Conservation (phyloP, 23 red algal species). For the Gracilaria domingensis region DNA sequence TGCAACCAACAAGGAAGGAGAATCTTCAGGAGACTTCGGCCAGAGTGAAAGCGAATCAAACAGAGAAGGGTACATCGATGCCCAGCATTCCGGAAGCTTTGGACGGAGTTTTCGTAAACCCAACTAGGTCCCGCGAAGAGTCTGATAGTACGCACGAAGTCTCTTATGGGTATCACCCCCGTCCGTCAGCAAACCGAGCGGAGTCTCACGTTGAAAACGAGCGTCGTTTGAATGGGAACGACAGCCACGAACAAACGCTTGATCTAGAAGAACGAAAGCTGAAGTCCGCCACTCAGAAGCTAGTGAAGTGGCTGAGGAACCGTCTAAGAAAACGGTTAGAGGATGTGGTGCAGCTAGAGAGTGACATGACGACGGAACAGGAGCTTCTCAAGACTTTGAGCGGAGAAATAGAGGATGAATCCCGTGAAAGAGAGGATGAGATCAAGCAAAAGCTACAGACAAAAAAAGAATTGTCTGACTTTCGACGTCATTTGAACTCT, state of each 20-base stretch:
- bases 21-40: neutral
- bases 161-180: neutral
- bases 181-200: neutral
- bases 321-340: conserved; percentile 59
- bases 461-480: conserved; percentile 52
- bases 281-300: conserved; percentile 34
- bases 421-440: conserved; percentile 38
- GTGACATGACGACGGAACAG: conserved; percentile 44
- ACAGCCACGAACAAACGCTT: neutral
- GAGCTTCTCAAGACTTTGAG: conserved; percentile 52
- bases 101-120: neutral
- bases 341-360: conserved; percentile 54
- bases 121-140: neutral
- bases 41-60: neutral
- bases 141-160: neutral
- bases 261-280: conserved; percentile 64
- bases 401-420: conserved; percentile 17
- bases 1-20: neutral
- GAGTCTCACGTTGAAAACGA: neutral
- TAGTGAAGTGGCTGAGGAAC: conserved; percentile 73
- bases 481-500: conserved; percentile 27
- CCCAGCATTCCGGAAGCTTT: neutral
- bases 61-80: neutral
- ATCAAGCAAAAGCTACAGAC: conserved; percentile 54
- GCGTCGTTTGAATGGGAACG: neutral